These are phyloP conservation scores for Apiotrichum siamense DNA, from an alignment of 1,284 basidiomycete species.

Conservation along the genomic window DNA sequence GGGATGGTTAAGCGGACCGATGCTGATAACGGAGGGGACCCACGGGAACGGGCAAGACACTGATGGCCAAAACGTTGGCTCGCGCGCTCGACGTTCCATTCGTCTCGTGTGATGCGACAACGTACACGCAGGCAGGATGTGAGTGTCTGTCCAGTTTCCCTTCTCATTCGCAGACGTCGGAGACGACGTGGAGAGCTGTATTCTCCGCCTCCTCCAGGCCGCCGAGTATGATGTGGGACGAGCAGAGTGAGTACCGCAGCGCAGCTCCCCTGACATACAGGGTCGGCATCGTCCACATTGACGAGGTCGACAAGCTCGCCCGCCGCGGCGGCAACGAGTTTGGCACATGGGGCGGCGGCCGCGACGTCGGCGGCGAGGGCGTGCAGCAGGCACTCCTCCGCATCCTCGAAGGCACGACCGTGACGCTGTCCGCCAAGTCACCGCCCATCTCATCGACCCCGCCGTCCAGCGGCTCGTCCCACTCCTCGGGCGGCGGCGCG, in stretches of 20 bases:
- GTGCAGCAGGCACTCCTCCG: constrained; percentile 87
- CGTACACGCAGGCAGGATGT: constrained; percentile 50
- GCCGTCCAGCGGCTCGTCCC: constrained; percentile 45
- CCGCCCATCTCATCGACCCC: constrained; percentile 27
- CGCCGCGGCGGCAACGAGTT: constrained; percentile 57
- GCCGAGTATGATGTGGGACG: constrained; percentile 79
- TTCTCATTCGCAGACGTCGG: constrained; percentile 66
- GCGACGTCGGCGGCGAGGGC: constrained; percentile 92
- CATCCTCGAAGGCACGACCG: constrained; percentile 84
- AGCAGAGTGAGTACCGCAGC: constrained; percentile 34
- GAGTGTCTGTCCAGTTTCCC: constrained; percentile 8
- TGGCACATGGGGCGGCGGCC: constrained; percentile 52
- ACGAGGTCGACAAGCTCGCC: constrained; percentile 91
- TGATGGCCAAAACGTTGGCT: constrained; percentile 77
- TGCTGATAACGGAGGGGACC: constrained; percentile 41
- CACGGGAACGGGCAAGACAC: constrained; percentile 66
- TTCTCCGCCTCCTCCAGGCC: constrained; percentile 75
- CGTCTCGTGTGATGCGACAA: constrained; percentile 54
- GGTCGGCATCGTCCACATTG: constrained; percentile 89
- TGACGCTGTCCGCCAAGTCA: constrained; percentile 65
- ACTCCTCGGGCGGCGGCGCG: neutral
- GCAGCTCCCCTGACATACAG: constrained; percentile 46
- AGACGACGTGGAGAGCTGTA: constrained; percentile 86
- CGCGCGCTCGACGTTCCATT: constrained; percentile 84
- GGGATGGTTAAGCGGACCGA: neutral